Conservation (phyloP, 2,329 filamentous ascomycete genomes). For the Pseudogymnoascus sp. region DNA sequence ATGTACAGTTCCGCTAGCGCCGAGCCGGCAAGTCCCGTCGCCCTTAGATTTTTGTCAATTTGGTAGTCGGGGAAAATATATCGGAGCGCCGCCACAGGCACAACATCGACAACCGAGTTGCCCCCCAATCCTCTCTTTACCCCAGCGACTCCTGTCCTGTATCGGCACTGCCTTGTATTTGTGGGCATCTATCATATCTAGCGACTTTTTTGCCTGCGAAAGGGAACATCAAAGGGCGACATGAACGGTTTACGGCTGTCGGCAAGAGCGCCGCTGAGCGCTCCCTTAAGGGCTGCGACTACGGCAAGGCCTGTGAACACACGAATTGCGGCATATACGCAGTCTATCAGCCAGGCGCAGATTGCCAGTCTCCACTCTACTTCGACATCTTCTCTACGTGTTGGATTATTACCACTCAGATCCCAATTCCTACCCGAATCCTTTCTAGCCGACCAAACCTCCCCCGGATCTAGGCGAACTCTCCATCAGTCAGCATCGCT, state of each 20-base stretch:
- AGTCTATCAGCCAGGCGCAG: slow-evolving; percentile 30
- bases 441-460: slow-evolving; percentile 16
- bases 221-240: slow-evolving; percentile 13
- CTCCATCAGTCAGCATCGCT: slow-evolving; percentile 24
- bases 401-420: slow-evolving; percentile 23
- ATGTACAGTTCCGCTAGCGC: slow-evolving; percentile 20
- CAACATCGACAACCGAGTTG: slow-evolving; percentile 4
- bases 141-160: background rate
- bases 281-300: slow-evolving; percentile 26
- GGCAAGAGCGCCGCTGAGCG: slow-evolving; percentile 22
- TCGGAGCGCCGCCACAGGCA: slow-evolving; percentile 6
- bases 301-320: slow-evolving; percentile 28
- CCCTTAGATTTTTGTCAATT: slow-evolving; percentile 16
- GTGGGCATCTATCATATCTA: slow-evolving; percentile 8
- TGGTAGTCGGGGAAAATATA: slow-evolving; percentile 12
- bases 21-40: slow-evolving; percentile 18
- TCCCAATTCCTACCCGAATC: slow-evolving; percentile 35
- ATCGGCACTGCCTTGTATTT: slow-evolving; percentile 2
- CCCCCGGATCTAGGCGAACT: slow-evolving; percentile 15
- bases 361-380: slow-evolving; percentile 20
- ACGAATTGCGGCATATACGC: slow-evolving; percentile 27
- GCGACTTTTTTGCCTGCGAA: background rate
- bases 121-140: background rate
- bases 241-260: slow-evolving; percentile 28
- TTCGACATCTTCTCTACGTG: slow-evolving; percentile 26